Evolutionary conservation across 176 grass and related monocot genomes (phyloP), one percentile per base, ranked within the genome.

Genomic region (Zoysia pacifica): DNA sequence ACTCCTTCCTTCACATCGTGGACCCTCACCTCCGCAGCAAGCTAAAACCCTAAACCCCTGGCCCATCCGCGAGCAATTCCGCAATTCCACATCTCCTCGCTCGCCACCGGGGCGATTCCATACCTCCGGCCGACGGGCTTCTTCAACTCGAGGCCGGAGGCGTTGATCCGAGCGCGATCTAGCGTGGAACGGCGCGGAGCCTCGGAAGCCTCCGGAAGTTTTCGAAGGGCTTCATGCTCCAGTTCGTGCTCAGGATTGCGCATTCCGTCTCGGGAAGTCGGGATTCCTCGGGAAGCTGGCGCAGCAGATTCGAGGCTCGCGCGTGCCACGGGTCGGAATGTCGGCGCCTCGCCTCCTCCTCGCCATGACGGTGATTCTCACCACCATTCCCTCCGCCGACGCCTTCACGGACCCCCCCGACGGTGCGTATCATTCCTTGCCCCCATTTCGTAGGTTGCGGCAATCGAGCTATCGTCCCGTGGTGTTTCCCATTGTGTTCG

Each of bases 351-450:
- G 13, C 20, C 62, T 47, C 82, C 76, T 79, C 69, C 72, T 93
- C 48, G 69, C 18, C 47, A 68, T 39, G 67, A 76, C 56, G 60
- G 74, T 88, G 37, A 48, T 91, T 48, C 70, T 73, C 60, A 43
- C 81, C n/a, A 63, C 75, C 73, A 48, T 91, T n/a, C 44, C 76
- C 79, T 43, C 68, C 54, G 73, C 85, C 13, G 77, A 63, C 12
- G 62, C 82, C 11, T 85, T 88, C 84, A 93, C 91, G 18, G 88
- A 93, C 64, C 91, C 91, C 18, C 65, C 77, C 18, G 88, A 93
- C 61, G 88, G 91, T 93, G 78, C 62, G 71, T 51, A 4, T 72
- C 11, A 80, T 70, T 72, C 11, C 83, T 70, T 68, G 1, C 2
- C 39, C 38, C 71, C 53, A 3, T 68, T 82, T 56, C 65, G 75